Evolutionary conservation across 2,329 filamentous ascomycete genomes (phyloP).

Genomic region (Endoconidiophora laricicola): DNA sequence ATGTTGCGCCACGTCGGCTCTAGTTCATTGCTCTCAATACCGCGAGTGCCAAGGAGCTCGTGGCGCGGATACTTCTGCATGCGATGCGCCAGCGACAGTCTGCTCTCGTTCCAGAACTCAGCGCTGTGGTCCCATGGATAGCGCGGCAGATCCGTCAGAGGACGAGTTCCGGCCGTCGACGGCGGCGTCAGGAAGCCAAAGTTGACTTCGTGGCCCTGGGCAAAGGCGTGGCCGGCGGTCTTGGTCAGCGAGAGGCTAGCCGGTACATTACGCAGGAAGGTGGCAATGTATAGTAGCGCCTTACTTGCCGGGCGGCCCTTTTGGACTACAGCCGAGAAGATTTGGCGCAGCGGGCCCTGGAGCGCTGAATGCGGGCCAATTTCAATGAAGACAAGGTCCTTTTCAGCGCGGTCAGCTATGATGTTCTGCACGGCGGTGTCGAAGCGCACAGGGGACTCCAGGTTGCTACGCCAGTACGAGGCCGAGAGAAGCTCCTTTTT

Average conservation of each 20-base stretch:
- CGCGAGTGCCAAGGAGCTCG: conserved; percentile 23
- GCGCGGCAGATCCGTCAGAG: conserved; percentile 20
- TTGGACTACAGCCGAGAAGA: conserved; percentile 1
- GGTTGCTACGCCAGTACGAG: conserved; percentile 19
- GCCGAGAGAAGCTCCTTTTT: conserved; percentile 16
- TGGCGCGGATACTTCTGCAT: conserved; percentile 20
- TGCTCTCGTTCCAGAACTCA: conserved; percentile 21
- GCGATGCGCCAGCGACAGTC: conserved; percentile 18
- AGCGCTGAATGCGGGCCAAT: conserved; percentile 18
- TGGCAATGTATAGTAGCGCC: conserved; percentile 11
- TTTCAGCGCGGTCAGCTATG: conserved; percentile 20
- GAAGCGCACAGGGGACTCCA: conserved; percentile 19
- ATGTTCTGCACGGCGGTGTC: conserved; percentile 15
- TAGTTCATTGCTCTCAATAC: conserved; percentile 14
- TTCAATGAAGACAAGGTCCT: conserved; percentile 15
- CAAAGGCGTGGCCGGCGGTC: conserved; percentile 18
- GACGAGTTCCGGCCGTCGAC: conserved; percentile 7
- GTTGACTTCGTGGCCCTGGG: conserved; percentile 18
- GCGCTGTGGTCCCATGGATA: conserved; percentile 25
- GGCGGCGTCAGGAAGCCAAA: conserved; percentile 18
- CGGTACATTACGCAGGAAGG: conserved; percentile 12
- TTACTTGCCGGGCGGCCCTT: neutral
- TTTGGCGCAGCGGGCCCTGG: conserved; percentile 15
- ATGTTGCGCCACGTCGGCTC: conserved; percentile 18
- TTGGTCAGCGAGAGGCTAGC: conserved; percentile 10